A percentile compares a stretch with the other conserved stretches of the same genome.
Conservation (phyloP, 1,139 yeast genomes). For the Pichia sorboxylosa region DNA sequence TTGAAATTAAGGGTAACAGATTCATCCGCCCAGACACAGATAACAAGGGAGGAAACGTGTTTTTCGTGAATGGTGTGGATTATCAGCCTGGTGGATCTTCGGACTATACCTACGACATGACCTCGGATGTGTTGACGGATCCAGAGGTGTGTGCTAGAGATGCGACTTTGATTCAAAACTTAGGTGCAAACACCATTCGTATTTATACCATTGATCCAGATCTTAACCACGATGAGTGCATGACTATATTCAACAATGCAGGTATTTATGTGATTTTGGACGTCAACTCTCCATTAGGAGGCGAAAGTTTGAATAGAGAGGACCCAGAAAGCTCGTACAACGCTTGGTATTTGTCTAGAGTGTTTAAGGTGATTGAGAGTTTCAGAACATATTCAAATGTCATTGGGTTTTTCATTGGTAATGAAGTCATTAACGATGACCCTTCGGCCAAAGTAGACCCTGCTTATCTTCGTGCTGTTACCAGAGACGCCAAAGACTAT, state of each 20-base stretch:
- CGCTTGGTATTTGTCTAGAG: slow-evolving; percentile 54
- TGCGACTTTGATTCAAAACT: slow-evolving; percentile 60
- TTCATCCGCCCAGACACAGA: slow-evolving; percentile 38
- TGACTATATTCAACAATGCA: slow-evolving; percentile 74
- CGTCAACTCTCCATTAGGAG: slow-evolving; percentile 64
- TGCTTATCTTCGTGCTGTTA: slow-evolving; percentile 74
- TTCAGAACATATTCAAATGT: slow-evolving; percentile 75
- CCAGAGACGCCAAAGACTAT: slow-evolving; percentile 82
- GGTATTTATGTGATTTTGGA: slow-evolving; percentile 84
- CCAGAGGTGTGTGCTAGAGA: slow-evolving; percentile 68
- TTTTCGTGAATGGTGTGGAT: slow-evolving; percentile 52
- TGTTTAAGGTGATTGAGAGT: slow-evolving; percentile 72
- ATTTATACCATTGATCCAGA: slow-evolving; percentile 72
- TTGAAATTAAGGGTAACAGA: slow-evolving; percentile 33
- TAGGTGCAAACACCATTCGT: slow-evolving; percentile 59
- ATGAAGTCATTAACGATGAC: slow-evolving; percentile 80
- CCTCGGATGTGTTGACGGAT: slow-evolving; percentile 65
- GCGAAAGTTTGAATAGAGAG: slow-evolving; percentile 60
- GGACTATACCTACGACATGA: slow-evolving; percentile 32
- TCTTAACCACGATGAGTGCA: slow-evolving; percentile 75
- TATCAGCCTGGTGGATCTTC: slow-evolving; percentile 90
- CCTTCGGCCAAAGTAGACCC: slow-evolving; percentile 55
- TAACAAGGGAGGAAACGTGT: slow-evolving; percentile 31
- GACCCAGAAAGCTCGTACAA: slow-evolving; percentile 65
- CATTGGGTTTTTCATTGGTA: slow-evolving; percentile 87